A percentile compares a stretch with the other conserved stretches of the same genome.
Evolutionary conservation across 1,284 basidiomycete genomes (phyloP).

Genomic region (Thelephora terrestris): DNA sequence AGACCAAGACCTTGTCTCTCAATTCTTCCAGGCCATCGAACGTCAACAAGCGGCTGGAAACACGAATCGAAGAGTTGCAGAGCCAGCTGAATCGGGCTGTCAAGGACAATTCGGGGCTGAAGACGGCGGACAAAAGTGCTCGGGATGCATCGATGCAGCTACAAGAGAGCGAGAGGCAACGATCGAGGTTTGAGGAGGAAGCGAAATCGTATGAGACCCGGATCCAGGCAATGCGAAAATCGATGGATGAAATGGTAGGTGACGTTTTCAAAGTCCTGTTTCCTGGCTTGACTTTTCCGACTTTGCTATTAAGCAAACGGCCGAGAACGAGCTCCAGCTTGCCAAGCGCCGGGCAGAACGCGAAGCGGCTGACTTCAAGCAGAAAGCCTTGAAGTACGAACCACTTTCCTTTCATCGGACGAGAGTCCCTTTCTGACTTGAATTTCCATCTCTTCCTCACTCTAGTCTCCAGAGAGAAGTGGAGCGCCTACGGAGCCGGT

Average conservation of each 20-base stretch:
- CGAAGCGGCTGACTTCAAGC: conserved; percentile 63
- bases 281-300: conserved; percentile 1
- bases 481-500: conserved; percentile 55
- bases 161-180: conserved; percentile 51
- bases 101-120: conserved; percentile 39
- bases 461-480: conserved; percentile 58
- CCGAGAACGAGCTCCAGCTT: conserved; percentile 54
- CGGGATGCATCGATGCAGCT: conserved; percentile 46
- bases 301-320: conserved; percentile 47
- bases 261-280: not conserved
- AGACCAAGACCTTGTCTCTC: conserved; percentile 62
- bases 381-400: conserved; percentile 55
- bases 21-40: conserved; percentile 47
- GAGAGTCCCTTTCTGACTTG: conserved; percentile 5
- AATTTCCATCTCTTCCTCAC: conserved; percentile 2
- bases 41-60: conserved; percentile 46
- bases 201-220: conserved; percentile 47
- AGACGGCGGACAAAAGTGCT: conserved; percentile 40
- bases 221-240: conserved; percentile 42
- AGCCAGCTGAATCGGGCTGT: conserved; percentile 44
- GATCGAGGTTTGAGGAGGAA: conserved; percentile 54
- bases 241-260: conserved; percentile 50
- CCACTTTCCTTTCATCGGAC: not conserved
- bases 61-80: conserved; percentile 63
- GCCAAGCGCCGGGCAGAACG: conserved; percentile 68